These are phyloP conservation scores for Tolypocladium tropicale DNA, from an alignment of 2,329 filamentous ascomycete species.

Conservation along the genomic window DNA sequence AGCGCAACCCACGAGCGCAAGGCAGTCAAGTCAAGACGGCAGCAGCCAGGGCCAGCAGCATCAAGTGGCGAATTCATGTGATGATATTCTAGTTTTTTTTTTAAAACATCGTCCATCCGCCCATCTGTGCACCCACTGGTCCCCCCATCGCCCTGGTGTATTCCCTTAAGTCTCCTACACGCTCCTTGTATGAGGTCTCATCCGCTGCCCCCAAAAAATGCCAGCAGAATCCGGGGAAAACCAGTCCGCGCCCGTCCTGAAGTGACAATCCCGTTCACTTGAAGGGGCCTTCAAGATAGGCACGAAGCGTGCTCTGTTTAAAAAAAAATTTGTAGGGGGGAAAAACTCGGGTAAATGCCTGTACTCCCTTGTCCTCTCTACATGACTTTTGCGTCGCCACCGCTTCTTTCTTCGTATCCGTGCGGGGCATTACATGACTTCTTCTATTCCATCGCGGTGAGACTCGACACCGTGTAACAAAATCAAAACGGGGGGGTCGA, in stretches of 20 bases:
- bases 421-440: constrained; percentile 29
- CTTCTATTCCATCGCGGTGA: constrained; percentile 27
- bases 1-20: background rate
- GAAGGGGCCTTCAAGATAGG: constrained; percentile 19
- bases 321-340: constrained; percentile 10
- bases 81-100: background rate
- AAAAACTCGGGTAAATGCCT: constrained; percentile 15
- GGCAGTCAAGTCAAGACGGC: background rate
- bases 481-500: constrained; percentile 7
- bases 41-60: background rate
- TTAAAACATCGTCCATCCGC: background rate
- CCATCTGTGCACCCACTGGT: background rate
- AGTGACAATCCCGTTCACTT: constrained; percentile 21
- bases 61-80: background rate
- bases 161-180: background rate
- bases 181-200: background rate
- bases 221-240: background rate
- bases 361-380: constrained; percentile 30
- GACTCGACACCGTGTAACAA: constrained; percentile 14
- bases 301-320: constrained; percentile 6
- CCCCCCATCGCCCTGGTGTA: background rate
- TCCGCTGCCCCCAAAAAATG: background rate
- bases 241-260: constrained; percentile 1
- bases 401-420: constrained; percentile 17
- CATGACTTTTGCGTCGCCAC: constrained; percentile 29